Conservation (phyloP, 2,329 filamentous ascomycete genomes). For the Domatiomyces catenatus region DNA sequence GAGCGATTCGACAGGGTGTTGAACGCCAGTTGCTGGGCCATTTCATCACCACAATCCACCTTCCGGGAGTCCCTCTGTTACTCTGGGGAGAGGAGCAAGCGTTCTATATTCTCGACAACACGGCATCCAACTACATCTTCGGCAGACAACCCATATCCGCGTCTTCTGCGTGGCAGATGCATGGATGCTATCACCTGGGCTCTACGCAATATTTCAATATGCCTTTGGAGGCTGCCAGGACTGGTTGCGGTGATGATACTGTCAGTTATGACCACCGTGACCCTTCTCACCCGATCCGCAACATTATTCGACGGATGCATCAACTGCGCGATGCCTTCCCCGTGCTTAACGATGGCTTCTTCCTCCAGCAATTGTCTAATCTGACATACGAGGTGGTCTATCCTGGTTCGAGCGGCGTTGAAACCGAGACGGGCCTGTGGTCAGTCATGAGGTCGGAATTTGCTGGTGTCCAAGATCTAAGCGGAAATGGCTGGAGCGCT, state of each 20-base stretch:
- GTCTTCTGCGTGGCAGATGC: conserved; percentile 46
- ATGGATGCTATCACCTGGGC: conserved; percentile 46
- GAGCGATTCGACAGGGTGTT: conserved; percentile 41
- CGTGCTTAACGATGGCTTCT: conserved; percentile 44
- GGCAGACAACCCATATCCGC: conserved; percentile 49
- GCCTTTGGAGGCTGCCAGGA: conserved; percentile 38
- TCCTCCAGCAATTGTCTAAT: conserved; percentile 41
- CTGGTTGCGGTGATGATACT: conserved; percentile 33
- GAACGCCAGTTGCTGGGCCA: conserved; percentile 42
- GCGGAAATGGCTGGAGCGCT: conserved; percentile 22
- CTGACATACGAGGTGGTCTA: conserved; percentile 37
- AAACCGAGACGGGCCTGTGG: conserved; percentile 46
- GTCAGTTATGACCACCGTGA: conserved; percentile 48
- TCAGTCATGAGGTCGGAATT: conserved; percentile 40
- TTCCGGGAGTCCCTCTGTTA: conserved; percentile 46
- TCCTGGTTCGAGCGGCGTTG: conserved; percentile 37
- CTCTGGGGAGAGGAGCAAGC: conserved; percentile 53
- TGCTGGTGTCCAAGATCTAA: conserved; percentile 37
- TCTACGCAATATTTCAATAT: conserved; percentile 43
- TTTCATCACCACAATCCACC: conserved; percentile 43
- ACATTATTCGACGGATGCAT: conserved; percentile 47
- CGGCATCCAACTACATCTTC: conserved; percentile 49
- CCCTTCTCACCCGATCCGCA: conserved; percentile 45
- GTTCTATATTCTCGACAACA: conserved; percentile 49
- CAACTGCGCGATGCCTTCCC: conserved; percentile 42